Percentiles rank a stretch among this genome's conserved stretches.
Evolutionary conservation across 192 early-diverging fungal genomes (phyloP).

Genomic region (Linnemannia zychae): DNA sequence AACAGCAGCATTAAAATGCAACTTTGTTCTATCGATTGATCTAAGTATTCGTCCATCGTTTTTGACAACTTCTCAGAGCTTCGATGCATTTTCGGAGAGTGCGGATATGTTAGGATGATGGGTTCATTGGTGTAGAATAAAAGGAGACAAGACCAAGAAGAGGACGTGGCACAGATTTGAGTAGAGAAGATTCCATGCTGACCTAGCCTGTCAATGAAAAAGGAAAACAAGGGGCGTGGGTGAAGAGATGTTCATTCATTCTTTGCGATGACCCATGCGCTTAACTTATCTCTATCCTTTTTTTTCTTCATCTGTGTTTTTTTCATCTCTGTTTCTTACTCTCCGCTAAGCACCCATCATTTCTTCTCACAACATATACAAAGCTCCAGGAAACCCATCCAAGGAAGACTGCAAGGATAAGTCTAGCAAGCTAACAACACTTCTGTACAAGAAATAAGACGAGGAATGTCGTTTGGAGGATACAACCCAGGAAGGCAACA

Average conservation of each 20-base stretch:
- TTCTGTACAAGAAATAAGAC: background rate
- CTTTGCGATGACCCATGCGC: background rate
- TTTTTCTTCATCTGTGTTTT: background rate
- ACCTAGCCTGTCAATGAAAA: background rate
- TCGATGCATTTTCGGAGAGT: no score
- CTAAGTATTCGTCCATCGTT: no score
- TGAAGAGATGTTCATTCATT: background rate
- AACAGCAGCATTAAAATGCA: no score
- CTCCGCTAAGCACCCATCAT: no score
- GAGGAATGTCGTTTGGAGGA: conserved; percentile 32
- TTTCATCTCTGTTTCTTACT: background rate
- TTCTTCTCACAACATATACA: no score
- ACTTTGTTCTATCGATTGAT: no score
- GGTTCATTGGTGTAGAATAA: no score
- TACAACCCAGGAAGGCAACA: conserved; percentile 25
- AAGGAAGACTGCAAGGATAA: background rate
- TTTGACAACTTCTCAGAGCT: no score
- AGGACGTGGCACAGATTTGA: no score
- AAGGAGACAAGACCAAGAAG: no score
- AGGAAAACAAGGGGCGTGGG: background rate
- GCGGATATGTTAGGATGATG: no score
- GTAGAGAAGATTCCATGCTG: conserved; percentile 19
- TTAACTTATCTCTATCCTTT: background rate
- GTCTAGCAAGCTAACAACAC: background rate
- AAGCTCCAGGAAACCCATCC: no score